Percentiles rank a stretch among this genome's conserved stretches.
These are phyloP conservation scores for Priceomyces melissophilus DNA, from an alignment of 805 yeast genomes.

Conservation along the genomic window DNA sequence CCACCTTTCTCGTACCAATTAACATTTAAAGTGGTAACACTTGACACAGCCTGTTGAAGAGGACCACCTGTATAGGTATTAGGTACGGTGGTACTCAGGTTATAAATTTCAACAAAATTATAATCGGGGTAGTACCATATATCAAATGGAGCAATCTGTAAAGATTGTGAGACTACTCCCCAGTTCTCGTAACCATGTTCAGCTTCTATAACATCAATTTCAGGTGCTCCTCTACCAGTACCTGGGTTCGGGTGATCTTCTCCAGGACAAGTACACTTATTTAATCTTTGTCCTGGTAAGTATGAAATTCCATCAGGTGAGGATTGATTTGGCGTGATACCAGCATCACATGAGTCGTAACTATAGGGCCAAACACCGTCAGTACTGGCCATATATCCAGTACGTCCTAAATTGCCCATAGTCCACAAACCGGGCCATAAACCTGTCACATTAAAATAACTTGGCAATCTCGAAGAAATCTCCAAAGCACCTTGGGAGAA, in stretches of 20 bases:
- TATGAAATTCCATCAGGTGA: conserved; percentile 85
- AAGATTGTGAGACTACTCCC: conserved; percentile 84
- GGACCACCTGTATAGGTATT: conserved; percentile 91
- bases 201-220: conserved; percentile 87
- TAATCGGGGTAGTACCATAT: conserved; percentile 92
- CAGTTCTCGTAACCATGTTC: conserved; percentile 46
- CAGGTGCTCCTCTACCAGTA: conserved; percentile 91
- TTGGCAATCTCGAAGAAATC: conserved; percentile 74
- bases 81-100: conserved; percentile 68
- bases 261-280: conserved; percentile 73
- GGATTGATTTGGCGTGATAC: conserved; percentile 91
- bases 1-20: conserved; percentile 75
- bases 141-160: conserved; percentile 92
- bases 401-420: conserved; percentile 88
- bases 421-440: conserved; percentile 98
- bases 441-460: conserved; percentile 73
- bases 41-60: conserved; percentile 86
- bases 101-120: conserved; percentile 67
- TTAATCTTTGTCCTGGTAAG: conserved; percentile 79
- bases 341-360: conserved; percentile 85
- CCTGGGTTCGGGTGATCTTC: conserved; percentile 89
- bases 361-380: conserved; percentile 97
- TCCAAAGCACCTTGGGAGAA: conserved; percentile 82
- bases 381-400: conserved; percentile 82
- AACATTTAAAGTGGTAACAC: conserved; percentile 67